phyloP scores from a whole-genome alignment of 2,329 filamentous ascomycete species.

The Trichophyton verrucosum region DNA sequence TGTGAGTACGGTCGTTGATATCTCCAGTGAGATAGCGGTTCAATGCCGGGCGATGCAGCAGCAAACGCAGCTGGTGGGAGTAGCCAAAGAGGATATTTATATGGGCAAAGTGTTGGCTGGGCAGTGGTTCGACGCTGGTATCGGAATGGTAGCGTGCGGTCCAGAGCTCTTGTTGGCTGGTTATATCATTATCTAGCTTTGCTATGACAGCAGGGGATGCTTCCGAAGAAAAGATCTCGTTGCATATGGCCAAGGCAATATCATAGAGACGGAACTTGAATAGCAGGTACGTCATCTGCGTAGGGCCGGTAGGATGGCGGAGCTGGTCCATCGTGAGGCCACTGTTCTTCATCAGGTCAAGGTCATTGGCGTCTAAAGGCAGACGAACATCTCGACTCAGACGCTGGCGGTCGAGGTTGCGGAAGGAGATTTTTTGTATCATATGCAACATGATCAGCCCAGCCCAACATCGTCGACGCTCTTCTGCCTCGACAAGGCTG shows the following conservation, averaged over 20 bases:
- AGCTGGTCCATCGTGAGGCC: constrained; percentile 12
- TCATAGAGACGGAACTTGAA: constrained; percentile 27
- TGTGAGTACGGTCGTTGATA: constrained; percentile 20
- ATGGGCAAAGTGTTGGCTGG: constrained; percentile 27
- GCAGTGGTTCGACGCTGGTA: constrained; percentile 17
- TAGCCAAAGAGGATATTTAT: constrained; percentile 31
- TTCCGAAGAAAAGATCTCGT: constrained; percentile 22
- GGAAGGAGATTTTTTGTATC: constrained; percentile 27
- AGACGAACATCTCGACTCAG: constrained; percentile 22
- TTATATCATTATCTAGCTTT: constrained; percentile 22
- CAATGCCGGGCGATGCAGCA: constrained; percentile 27
- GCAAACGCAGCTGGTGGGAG: constrained; percentile 27
- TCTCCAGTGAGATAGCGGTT: constrained; percentile 24
- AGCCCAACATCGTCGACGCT: constrained; percentile 30
- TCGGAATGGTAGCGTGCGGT: constrained; percentile 22
- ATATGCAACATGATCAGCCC: constrained; percentile 31
- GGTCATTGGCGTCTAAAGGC: constrained; percentile 27
- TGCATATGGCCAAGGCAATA: constrained; percentile 26
- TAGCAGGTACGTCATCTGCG: constrained; percentile 33
- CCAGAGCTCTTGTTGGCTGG: constrained; percentile 22
- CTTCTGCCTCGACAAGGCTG: constrained; percentile 26
- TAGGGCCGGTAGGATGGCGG: constrained; percentile 18
- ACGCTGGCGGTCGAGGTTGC: constrained; percentile 23
- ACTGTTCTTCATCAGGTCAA: constrained; percentile 21
- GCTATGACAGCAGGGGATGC: constrained; percentile 15